phyloP scores from a whole-genome alignment of 2,329 filamentous ascomycete species.

The Huntiella savannae region DNA sequence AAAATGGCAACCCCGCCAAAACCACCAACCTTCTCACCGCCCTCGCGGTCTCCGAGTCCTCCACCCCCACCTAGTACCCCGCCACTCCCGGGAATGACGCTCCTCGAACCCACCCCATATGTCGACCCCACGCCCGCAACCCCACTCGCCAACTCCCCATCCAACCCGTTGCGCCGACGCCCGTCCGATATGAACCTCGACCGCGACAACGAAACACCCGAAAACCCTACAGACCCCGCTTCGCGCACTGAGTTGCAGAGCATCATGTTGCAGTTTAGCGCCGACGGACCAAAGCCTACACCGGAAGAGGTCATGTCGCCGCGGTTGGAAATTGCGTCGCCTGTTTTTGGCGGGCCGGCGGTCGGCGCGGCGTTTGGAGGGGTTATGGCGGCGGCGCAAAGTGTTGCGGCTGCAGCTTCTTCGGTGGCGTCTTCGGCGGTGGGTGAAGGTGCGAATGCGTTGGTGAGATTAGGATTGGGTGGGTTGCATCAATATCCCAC shows the following conservation, averaged over 20 bases:
- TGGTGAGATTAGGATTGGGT: not conserved
- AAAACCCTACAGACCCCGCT: constrained; percentile 37
- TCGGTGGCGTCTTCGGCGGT: not conserved
- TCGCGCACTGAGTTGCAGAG: constrained; percentile 79
- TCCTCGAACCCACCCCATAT: constrained; percentile 29
- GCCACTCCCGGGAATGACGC: constrained; percentile 25
- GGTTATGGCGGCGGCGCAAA: not conserved
- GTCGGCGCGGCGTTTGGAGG: constrained; percentile 2
- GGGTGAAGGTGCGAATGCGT: not conserved
- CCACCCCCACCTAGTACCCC: constrained; percentile 21
- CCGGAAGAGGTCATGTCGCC: constrained; percentile 86
- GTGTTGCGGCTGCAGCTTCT: not conserved
- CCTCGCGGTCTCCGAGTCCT: constrained; percentile 16
- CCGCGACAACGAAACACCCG: constrained; percentile 44
- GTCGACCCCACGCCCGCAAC: constrained; percentile 40
- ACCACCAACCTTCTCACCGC: constrained; percentile 25
- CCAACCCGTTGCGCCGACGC: constrained; percentile 32
- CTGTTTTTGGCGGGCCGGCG: constrained; percentile 45
- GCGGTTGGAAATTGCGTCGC: constrained; percentile 62
- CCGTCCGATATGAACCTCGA: constrained; percentile 29
- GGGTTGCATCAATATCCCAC: constrained; percentile 44
- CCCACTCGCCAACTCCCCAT: constrained; percentile 32
- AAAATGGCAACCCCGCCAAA: not conserved
- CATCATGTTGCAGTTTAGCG: constrained; percentile 92
- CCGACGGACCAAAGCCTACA: constrained; percentile 49